These are phyloP conservation scores for Talaromyces sp. DNA, from an alignment of 2,329 filamentous ascomycete genomes.

Conservation along the genomic window DNA sequence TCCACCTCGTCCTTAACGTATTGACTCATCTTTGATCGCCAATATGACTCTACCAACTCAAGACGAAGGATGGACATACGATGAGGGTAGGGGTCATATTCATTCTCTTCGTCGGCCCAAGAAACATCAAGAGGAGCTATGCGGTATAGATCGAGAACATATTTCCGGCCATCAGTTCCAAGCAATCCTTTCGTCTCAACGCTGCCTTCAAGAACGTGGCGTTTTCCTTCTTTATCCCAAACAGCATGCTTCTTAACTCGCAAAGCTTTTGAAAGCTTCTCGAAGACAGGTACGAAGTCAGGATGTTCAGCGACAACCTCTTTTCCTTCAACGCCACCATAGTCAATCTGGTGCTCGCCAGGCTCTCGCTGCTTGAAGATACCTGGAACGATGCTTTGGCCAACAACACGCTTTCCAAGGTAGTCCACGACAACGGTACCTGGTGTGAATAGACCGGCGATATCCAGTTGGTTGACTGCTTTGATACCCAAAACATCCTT, in stretches of 20 bases:
- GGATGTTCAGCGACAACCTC: conserved; percentile 89
- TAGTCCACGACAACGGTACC: conserved; percentile 97
- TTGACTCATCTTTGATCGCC: conserved; percentile 78
- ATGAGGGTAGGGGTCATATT: conserved; percentile 70
- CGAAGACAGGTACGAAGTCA: conserved; percentile 75
- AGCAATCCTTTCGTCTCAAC: conserved; percentile 98
- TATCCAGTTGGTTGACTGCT: conserved; percentile 94
- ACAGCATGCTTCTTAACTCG: conserved; percentile 92
- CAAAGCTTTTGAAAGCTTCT: conserved; percentile 83
- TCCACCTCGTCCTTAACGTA: conserved; percentile 78
- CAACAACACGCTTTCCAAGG: conserved; percentile 92
- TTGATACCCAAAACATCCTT: conserved; percentile 95
- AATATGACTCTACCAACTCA: conserved; percentile 83
- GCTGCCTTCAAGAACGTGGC: conserved; percentile 87
- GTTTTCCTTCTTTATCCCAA: conserved; percentile 92
- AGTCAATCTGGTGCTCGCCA: conserved; percentile 97
- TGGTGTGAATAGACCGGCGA: conserved; percentile 87
- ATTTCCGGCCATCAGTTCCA: conserved; percentile 92
- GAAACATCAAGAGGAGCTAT: conserved; percentile 85
- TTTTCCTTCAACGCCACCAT: conserved; percentile 95
- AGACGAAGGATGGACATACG: conserved; percentile 90
- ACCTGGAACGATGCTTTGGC: conserved; percentile 94
- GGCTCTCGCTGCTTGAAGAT: conserved; percentile 99
- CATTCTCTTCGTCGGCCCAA: conserved; percentile 80
- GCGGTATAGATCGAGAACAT: conserved; percentile 93